A percentile compares a stretch with the other conserved stretches of the same genome.
Conservation (phyloP, 1,284 basidiomycete species). For the Cryptococcus sp. region DNA sequence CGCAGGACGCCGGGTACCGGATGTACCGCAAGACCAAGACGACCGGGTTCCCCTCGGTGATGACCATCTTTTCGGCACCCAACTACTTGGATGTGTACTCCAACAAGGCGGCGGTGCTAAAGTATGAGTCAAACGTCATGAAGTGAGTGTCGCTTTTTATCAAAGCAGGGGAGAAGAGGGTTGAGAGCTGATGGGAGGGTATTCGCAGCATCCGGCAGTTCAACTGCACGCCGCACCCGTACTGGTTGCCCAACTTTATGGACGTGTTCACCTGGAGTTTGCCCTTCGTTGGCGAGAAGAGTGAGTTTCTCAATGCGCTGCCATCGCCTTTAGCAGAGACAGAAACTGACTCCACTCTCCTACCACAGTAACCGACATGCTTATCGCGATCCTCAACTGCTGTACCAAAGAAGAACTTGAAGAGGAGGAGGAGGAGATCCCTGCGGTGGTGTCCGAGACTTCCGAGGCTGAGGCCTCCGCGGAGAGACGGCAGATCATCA, state of each 20-base stretch:
- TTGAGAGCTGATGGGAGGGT: neutral
- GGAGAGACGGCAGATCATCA: conserved; percentile 80
- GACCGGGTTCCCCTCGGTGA: conserved; percentile 84
- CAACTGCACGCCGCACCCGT: conserved; percentile 92
- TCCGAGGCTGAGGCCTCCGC: conserved; percentile 52
- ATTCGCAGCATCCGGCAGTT: conserved; percentile 63
- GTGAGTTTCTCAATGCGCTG: conserved; percentile 53
- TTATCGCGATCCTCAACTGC: conserved; percentile 88
- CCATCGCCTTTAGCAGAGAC: neutral
- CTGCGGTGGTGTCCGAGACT: conserved; percentile 42
- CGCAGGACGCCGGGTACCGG: conserved; percentile 92
- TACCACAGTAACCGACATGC: conserved; percentile 81
- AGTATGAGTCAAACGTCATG: conserved; percentile 95
- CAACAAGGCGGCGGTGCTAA: conserved; percentile 93
- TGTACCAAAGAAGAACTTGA: conserved; percentile 93
- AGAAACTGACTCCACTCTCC: conserved; percentile 3
- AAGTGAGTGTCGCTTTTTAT: conserved; percentile 53
- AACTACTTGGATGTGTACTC: conserved; percentile 96
- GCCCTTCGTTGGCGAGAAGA: conserved; percentile 97
- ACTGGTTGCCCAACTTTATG: conserved; percentile 98
- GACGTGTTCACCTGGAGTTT: conserved; percentile 99
- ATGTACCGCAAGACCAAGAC: conserved; percentile 97
- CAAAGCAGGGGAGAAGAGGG: too few species aligned
- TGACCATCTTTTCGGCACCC: conserved; percentile 94
- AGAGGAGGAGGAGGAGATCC: conserved; percentile 68